Base-by-base conservation (phyloP, 208 protist species). In the Leishmania amazonensis region DNA sequence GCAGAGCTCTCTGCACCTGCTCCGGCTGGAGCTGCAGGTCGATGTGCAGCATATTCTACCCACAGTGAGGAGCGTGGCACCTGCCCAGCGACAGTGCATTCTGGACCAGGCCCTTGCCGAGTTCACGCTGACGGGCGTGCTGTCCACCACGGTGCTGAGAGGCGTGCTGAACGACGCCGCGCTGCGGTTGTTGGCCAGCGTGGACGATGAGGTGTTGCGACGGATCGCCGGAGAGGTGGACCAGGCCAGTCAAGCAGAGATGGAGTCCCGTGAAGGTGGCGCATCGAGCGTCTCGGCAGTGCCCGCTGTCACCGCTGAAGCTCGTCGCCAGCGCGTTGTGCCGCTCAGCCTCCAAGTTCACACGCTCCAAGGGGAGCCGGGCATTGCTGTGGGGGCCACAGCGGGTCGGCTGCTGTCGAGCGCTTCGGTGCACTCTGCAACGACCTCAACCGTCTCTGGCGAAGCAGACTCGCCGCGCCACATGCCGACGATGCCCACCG, bases 131-230 rank as follows among this genome's bases (percentile, higher is more conserved):
- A 72, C 83, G 3, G 83, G 83, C 49, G 78, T 86, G 45, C 67
- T 86, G 64, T 62, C 79, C 5, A 80, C 78, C 19, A 80, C 78
- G 57, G 78, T 80, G 57, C 78, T 86, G 64, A 78, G 83, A 40
- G 65, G 83, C 38, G 78, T 83, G 45, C 62, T 86, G 78, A 86
- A 86, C 58, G 83, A 86, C 49, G 83, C 83, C 1, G 83, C 83
- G 38, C 67, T 86, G 83, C 83, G 83, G 54, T n/a, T 86, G 64
- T 62, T 86, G 42, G 73, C 74, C 42, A 86, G 83, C 57, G 83
- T 86, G 4, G 83, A 86, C 75, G 47, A 79, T 49, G 64, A 15
- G 13, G 83, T 86, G 40, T 45, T 86, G 78, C 62, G 45, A 28
- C 83, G 75, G 31, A 78, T 86, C 28, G 83, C 78, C 47, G 78